Evolutionary conservation across 2,329 filamentous ascomycete species (phyloP).

Genomic region (Penicillium sp.): DNA sequence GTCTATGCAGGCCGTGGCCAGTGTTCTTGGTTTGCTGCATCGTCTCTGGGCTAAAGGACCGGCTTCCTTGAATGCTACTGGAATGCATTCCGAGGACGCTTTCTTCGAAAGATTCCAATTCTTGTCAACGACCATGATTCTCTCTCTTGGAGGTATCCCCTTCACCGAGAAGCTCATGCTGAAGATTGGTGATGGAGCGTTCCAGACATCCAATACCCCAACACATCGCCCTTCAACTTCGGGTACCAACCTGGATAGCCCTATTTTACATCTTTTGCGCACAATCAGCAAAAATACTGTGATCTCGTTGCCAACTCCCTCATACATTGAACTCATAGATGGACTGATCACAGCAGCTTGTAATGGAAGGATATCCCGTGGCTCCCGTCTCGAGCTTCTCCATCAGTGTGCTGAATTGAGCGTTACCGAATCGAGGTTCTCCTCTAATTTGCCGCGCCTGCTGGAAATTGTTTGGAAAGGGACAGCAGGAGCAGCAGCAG

Average conservation of each 20-base stretch:
- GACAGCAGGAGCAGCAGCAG: conserved; percentile 41
- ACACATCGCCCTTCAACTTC: conserved; percentile 38
- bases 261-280: conserved; percentile 49
- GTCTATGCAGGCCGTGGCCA: conserved; percentile 77
- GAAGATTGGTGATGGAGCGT: conserved; percentile 62
- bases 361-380: conserved; percentile 42
- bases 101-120: conserved; percentile 59
- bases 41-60: conserved; percentile 69
- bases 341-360: conserved; percentile 43
- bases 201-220: conserved; percentile 52
- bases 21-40: conserved; percentile 71
- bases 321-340: conserved; percentile 40
- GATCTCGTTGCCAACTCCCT: conserved; percentile 28
- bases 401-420: conserved; percentile 45
- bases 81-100: conserved; percentile 36
- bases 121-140: conserved; percentile 58
- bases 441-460: conserved; percentile 19
- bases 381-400: conserved; percentile 47
- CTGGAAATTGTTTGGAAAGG: conserved; percentile 44
- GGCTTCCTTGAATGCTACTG: conserved; percentile 41
- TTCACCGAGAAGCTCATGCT: conserved; percentile 58
- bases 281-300: conserved; percentile 37
- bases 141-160: conserved; percentile 56
- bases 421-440: conserved; percentile 23
- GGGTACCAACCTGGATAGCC: conserved; percentile 41